Base-by-base conservation (phyloP, 257 asterid species). In the Eucommia ulmoides region DNA sequence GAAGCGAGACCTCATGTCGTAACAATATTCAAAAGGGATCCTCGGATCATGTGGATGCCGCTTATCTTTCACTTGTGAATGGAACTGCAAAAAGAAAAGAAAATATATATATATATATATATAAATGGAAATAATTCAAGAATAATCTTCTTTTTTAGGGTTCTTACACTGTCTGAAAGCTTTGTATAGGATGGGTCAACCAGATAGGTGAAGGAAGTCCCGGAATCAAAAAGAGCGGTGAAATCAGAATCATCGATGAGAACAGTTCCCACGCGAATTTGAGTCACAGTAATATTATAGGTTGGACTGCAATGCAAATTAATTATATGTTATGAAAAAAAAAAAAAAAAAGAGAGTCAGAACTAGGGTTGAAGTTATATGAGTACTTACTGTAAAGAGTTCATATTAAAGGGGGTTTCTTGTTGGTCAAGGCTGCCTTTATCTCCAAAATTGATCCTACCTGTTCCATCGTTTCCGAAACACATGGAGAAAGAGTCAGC, bases 401-500 rank as follows among this genome's bases (percentile, higher is more conserved):
- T 67, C 54, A 74, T 58, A 44, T 53, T 70, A 63, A 86, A 78
- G 17, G 93, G 84, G 24, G 94, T 75, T 71, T 75, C 87, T 67
- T 83, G 87, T 65, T 86, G 94, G 53, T 76, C 83, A 54, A 68
- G 44, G 75, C 83, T 83, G 41, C 96, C 96, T 65, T 83, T 83
- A 67, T 86, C 94, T 26, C 96, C 96, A 60, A 86, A 83, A 56
- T 65, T 68, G 47, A 86, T 80, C 50, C 80, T 71, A 61, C 96
- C 96, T 5, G 62, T 62, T 33, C 89, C 88, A 66, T 83, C 87
- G n/a, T 47, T 60, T 51, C 93, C 93, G 44, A 86, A 86, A 60
- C 96, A 83, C 96, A 86, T 78, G 73, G 94, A 86, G 75, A 86
- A 86, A 51, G 96, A 78, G 56, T 86, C 68, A 20, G 82, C 69